phyloP scores from a whole-genome alignment of 73 alveolate species.

The Diophrys appendiculata region DNA sequence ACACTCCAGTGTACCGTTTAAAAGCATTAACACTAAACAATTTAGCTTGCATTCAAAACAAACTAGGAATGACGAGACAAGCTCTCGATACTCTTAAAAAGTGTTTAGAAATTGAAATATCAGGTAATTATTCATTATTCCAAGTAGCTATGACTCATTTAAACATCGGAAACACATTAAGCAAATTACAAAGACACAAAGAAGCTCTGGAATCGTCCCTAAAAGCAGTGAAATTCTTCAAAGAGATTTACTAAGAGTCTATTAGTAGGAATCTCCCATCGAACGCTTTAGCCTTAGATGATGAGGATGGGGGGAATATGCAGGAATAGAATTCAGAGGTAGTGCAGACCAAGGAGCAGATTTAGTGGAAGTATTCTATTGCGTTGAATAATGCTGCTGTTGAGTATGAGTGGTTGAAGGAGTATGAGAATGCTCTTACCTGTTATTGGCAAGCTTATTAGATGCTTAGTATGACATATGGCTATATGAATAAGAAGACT shows the following conservation, averaged over 20 bases:
- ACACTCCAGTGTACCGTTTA: neutral
- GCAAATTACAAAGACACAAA: neutral
- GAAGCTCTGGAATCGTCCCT: neutral
- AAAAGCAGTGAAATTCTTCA: neutral
- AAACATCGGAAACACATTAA: neutral
- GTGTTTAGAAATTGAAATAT: neutral
- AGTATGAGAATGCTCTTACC: neutral
- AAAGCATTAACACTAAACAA: constrained; percentile 4
- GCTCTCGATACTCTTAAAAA: constrained; percentile 3
- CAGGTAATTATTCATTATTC: neutral
- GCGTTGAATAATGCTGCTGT: neutral
- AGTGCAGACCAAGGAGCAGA: neutral
- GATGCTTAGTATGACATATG: no score
- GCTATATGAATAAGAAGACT: no score
- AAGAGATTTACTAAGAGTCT: neutral
- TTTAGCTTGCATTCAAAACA: neutral
- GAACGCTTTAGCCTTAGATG: neutral
- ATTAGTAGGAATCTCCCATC: neutral
- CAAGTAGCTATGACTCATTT: neutral
- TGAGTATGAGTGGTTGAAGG: neutral
- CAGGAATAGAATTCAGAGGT: neutral
- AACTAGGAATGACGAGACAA: neutral
- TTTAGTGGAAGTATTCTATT: neutral
- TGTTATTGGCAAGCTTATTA: neutral
- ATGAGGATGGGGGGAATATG: neutral